Evolutionary conservation across 1,139 yeast species (phyloP).

Genomic region (Hyphopichia pseudoburtonii): DNA sequence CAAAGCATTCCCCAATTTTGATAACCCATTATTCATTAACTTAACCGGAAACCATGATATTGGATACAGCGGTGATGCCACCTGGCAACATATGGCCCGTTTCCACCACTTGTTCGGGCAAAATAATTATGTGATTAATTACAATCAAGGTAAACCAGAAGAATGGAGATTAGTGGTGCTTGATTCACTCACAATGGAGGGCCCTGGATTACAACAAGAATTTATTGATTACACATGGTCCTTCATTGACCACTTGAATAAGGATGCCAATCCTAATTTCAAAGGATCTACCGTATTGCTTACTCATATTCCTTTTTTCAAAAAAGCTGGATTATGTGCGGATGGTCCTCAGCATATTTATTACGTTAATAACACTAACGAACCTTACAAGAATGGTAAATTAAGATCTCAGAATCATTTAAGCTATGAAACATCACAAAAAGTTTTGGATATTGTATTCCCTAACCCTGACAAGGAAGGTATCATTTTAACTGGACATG

Average conservation of each 20-base stretch:
- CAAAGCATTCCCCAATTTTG: constrained; percentile 31
- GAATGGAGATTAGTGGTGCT: constrained; percentile 85
- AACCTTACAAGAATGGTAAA: constrained; percentile 67
- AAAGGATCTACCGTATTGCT: constrained; percentile 78
- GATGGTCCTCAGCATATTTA: constrained; percentile 74
- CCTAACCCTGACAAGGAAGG: constrained; percentile 65
- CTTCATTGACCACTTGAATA: constrained; percentile 59
- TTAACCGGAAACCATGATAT: constrained; percentile 94
- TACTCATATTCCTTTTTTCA: constrained; percentile 89
- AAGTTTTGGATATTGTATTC: constrained; percentile 68
- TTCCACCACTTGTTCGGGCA: constrained; percentile 74
- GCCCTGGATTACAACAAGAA: constrained; percentile 80
- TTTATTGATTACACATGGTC: constrained; percentile 69
- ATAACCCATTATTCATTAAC: constrained; percentile 65
- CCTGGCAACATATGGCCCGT: constrained; percentile 85
- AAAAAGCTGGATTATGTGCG: constrained; percentile 73
- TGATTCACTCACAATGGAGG: constrained; percentile 82
- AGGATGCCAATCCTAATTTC: constrained; percentile 47
- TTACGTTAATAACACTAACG: constrained; percentile 60
- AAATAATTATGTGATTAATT: constrained; percentile 78
- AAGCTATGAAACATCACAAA: constrained; percentile 61
- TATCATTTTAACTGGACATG: constrained; percentile 88
- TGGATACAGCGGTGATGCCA: constrained; percentile 94
- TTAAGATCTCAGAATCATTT: constrained; percentile 88
- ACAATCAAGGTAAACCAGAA: constrained; percentile 58